Base-by-base conservation (phyloP, 2,329 filamentous ascomycete genomes). In the Coniochaeta hoffmannii region DNA sequence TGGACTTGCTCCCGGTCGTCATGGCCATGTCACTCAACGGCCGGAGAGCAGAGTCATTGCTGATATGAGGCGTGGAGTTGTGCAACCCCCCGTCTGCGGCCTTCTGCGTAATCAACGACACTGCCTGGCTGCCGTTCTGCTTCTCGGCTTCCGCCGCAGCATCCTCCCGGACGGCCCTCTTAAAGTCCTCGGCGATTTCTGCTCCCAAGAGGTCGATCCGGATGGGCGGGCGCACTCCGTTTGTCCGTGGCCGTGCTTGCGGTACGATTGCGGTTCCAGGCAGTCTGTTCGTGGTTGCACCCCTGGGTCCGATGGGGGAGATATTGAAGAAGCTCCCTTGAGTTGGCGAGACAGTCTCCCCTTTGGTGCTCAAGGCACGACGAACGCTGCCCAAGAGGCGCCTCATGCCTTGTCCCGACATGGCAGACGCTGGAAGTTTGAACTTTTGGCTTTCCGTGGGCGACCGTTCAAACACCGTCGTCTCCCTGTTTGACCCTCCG, bases 361-460 rank as follows among this genome's bases (percentile, higher is more conserved):
- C 76, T 54, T 71, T 73, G 14, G 78, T 89, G 66, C 90, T 90
- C 51, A 97, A 70, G 6, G 87, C 92, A 59, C 90, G 85, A 17
- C 91, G 87, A 35, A 97, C 89, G 59, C 89, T 93, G 7, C 91
- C 89, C 53, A 99, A 79, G 0, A 97, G 80, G 62, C 86, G 94
- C 69, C 87, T 92, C 79, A 97, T 89, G 2, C 89, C 90, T 31
- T 88, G 87, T 50, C 82, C 79, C 10, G 81, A 85, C 79, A 86
- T 83, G 54, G 81, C 81, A 14, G 81, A 81, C 1, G 75, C 74
- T 26, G 68, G 67, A 12, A 72, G 71, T 60, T 80, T 84, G 41
- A 71, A 65, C 50, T 76, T 73, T 41, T 65, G 62, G 8, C 63
- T 55, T 15, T 74, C 65, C 11, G 62, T 60, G 2, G 68, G 63